A percentile compares a stretch with the other conserved stretches of the same genome.
Evolutionary conservation across 805 yeast genomes (phyloP).

Genomic region (Pichia nakasei): DNA sequence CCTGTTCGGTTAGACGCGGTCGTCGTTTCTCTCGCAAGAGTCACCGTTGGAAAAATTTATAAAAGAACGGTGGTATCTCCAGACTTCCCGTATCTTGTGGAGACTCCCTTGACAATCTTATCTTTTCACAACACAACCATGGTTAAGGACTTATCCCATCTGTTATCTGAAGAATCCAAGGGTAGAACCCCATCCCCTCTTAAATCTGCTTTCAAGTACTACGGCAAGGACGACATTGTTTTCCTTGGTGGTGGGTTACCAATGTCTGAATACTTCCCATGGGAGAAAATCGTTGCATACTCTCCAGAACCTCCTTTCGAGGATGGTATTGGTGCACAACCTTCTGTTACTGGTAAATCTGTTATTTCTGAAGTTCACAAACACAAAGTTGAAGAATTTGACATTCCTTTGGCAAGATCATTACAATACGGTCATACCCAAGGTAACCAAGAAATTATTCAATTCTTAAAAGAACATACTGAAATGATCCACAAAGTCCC

Average conservation of each 20-base stretch:
- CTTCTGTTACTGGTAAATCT: slow-evolving; percentile 34
- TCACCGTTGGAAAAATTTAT: too few relatives aligned
- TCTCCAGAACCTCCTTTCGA: slow-evolving; percentile 75
- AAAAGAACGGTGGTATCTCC: too few relatives aligned
- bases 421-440: slow-evolving; percentile 85
- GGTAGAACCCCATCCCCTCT: slow-evolving; percentile 71
- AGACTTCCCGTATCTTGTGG: too few relatives aligned
- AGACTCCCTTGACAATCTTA: too few relatives aligned
- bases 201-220: slow-evolving; percentile 77
- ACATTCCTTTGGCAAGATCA: slow-evolving; percentile 72
- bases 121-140: background rate
- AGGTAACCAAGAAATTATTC: slow-evolving; percentile 66
- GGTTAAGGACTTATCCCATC: slow-evolving; percentile 60
- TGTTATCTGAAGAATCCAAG: slow-evolving; percentile 69
- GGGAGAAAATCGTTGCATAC: slow-evolving; percentile 62
- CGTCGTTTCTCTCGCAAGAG: too few relatives aligned
- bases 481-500: slow-evolving; percentile 40
- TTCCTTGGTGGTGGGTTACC: slow-evolving; percentile 97
- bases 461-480: slow-evolving; percentile 72
- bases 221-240: slow-evolving; percentile 62
- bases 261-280: slow-evolving; percentile 83
- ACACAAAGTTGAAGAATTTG: slow-evolving; percentile 39
- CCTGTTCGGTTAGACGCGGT: too few relatives aligned
- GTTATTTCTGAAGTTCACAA: slow-evolving; percentile 28
- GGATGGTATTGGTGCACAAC: slow-evolving; percentile 65